Evolutionary conservation across 257 asterid species (phyloP), one percentile per base, ranked within the genome.

Genomic region (Solanum peruvianum): DNA sequence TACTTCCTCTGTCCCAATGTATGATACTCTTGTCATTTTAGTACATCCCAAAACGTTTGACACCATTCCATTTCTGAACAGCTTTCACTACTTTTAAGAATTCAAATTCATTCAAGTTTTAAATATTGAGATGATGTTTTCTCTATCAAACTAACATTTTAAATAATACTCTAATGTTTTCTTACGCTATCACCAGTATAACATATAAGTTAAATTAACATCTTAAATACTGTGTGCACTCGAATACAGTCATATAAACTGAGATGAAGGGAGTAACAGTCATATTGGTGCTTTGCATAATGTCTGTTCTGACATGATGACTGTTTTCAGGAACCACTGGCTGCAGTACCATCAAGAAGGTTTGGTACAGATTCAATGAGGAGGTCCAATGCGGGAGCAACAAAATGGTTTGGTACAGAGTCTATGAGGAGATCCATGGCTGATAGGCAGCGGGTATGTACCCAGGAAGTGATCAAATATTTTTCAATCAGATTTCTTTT

Each of bases 371-470:
- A 77, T 69, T 89, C 96, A 27, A 21, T 95, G 93, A 90, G 98
- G 84, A 93, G 89, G 92, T 95, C 98, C 85, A 69, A 45, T 25
- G 86, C 94, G 70, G 90, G 89, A 62, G 88, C 89, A 81, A 77
- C 89, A 71, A 94, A 91, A 90, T 87, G 85, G 60, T 94, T 95
- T 66, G 94, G 94, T 49, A 90, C 93, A 31, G 93, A 77, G 83
- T 90, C 96, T 44, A 23, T 95, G 93, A 90, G 98, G 86, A 93
- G 89, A 92, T 95, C 98, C 85, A 70, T 31, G 27, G 86, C 93
- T 29, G 99, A 94, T 85, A 94, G 91, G 88, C 99, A 94, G 84
- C 95, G 97, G 49, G 99, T 96, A 93, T 83, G 97, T 81, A 49
- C 31, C 66, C 44, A 49, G 85, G 69, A 49, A 27, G 69, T 18